Percentiles rank a stretch among this genome's conserved stretches.
Conservation (phyloP, 306 rosid species). For the Prosopis cineraria region DNA sequence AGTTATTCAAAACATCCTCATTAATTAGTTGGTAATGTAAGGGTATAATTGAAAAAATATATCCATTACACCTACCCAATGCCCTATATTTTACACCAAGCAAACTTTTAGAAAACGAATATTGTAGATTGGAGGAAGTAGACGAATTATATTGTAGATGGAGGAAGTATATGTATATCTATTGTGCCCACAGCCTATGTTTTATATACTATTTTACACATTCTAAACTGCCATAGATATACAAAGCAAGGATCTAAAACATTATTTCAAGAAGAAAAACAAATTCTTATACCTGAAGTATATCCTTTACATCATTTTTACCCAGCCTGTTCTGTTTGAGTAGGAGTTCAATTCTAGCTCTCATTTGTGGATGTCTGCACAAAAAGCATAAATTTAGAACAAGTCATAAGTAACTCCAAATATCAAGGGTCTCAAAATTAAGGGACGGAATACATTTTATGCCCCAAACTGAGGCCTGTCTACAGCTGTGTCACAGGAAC, state of each 20-base stretch:
- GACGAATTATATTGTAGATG: too few relatives aligned
- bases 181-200: too few relatives aligned
- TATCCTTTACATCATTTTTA: conserved; percentile 65
- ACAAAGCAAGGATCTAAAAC: neutral
- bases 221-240: neutral
- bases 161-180: too few relatives aligned
- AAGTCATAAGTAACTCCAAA: conserved; percentile 12
- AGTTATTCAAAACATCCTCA: too few relatives aligned
- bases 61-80: too few relatives aligned
- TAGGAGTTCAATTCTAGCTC: conserved; percentile 85
- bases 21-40: too few relatives aligned
- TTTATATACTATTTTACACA: too few relatives aligned
- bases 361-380: conserved; percentile 77
- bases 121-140: too few relatives aligned
- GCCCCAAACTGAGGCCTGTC: neutral
- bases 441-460: neutral
- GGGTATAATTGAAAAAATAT: too few relatives aligned
- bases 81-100: too few relatives aligned
- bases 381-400: conserved; percentile 19
- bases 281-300: conserved; percentile 70
- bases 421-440: conserved; percentile 16
- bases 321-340: conserved; percentile 90
- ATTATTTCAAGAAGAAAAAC: neutral
- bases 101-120: too few relatives aligned
- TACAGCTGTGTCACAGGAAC: neutral